Percentiles rank a stretch among this genome's conserved stretches.
These are phyloP conservation scores for Pisolithus thermaeus DNA, from an alignment of 1,284 basidiomycete genomes.

Conservation along the genomic window DNA sequence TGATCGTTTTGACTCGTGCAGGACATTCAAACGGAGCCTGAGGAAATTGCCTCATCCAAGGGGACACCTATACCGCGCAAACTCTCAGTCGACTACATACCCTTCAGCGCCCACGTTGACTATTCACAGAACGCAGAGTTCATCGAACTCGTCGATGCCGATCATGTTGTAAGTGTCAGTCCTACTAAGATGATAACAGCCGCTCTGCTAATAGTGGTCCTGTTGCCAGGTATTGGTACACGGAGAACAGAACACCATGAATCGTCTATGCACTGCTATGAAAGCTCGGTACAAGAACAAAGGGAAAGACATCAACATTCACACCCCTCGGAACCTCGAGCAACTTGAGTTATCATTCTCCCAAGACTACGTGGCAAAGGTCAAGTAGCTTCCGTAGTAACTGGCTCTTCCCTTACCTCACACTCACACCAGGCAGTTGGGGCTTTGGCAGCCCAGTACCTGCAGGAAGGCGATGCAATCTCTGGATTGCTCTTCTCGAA, in stretches of 20 bases:
- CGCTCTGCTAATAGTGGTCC: neutral
- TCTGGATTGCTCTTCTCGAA: conserved; percentile 87
- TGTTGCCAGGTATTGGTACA: conserved; percentile 79
- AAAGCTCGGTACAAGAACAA: conserved; percentile 82
- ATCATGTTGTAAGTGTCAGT: conserved; percentile 75
- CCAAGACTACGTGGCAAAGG: conserved; percentile 89
- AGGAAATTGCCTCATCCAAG: conserved; percentile 78
- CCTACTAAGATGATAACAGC: conserved; percentile 3
- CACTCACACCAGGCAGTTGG: conserved; percentile 73
- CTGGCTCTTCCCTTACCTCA: neutral
- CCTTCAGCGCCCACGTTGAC: conserved; percentile 95
- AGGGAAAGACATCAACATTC: conserved; percentile 91
- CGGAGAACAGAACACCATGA: conserved; percentile 92
- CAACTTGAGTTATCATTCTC: conserved; percentile 83
- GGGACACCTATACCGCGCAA: conserved; percentile 83
- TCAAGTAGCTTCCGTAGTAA: conserved; percentile 25
- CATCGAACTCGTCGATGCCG: conserved; percentile 88
- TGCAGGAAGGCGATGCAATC: conserved; percentile 61
- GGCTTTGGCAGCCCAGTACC: conserved; percentile 71
- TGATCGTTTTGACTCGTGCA: conserved; percentile 31
- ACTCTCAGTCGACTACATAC: conserved; percentile 92
- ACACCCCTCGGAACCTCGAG: conserved; percentile 90
- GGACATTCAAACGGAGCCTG: conserved; percentile 86
- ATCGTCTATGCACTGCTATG: conserved; percentile 79
- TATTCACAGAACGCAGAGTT: conserved; percentile 94